phyloP scores from a whole-genome alignment of 2,329 filamentous ascomycete genomes.

The Fusarium sp. region DNA sequence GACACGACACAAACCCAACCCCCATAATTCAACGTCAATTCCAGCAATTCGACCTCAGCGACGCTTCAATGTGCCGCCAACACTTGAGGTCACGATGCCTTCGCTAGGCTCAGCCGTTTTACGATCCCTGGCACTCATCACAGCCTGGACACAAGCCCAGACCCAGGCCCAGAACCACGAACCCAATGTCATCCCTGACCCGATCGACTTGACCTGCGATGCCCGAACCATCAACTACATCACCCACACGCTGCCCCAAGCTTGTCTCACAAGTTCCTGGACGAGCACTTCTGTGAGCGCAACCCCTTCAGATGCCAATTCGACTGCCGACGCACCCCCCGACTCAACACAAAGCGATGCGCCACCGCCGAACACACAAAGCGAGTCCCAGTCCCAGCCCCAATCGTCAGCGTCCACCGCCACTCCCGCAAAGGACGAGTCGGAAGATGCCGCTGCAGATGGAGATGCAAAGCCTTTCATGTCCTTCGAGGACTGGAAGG shows the following conservation, averaged over 20 bases:
- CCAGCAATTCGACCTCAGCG: slow-evolving; percentile 4
- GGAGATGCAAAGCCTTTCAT: slow-evolving; percentile 71
- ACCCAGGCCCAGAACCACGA: slow-evolving; percentile 11
- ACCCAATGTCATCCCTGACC: neutral
- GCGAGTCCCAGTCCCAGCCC: slow-evolving; percentile 5
- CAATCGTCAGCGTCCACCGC: slow-evolving; percentile 5
- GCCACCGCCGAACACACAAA: slow-evolving; percentile 13
- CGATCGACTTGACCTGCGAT: slow-evolving; percentile 53
- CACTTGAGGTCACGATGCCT: slow-evolving; percentile 30
- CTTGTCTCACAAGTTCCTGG: slow-evolving; percentile 77
- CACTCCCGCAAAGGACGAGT: slow-evolving; percentile 7
- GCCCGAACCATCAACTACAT: slow-evolving; percentile 83
- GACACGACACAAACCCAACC: slow-evolving; percentile 24
- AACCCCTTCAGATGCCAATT: slow-evolving; percentile 30
- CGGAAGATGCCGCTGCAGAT: slow-evolving; percentile 34
- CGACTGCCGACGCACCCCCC: neutral
- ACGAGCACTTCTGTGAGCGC: slow-evolving; percentile 56
- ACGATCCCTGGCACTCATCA: slow-evolving; percentile 18
- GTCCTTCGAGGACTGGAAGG: slow-evolving; percentile 99
- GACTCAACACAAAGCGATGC: slow-evolving; percentile 9
- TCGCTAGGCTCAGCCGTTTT: slow-evolving; percentile 32
- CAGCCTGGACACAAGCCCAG: slow-evolving; percentile 16
- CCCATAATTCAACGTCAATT: slow-evolving; percentile 1
- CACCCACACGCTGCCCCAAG: slow-evolving; percentile 80
- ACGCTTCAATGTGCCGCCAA: slow-evolving; percentile 31